Evolutionary conservation across 306 rosid species (phyloP).

Genomic region (Macrotyloma uniflorum): DNA sequence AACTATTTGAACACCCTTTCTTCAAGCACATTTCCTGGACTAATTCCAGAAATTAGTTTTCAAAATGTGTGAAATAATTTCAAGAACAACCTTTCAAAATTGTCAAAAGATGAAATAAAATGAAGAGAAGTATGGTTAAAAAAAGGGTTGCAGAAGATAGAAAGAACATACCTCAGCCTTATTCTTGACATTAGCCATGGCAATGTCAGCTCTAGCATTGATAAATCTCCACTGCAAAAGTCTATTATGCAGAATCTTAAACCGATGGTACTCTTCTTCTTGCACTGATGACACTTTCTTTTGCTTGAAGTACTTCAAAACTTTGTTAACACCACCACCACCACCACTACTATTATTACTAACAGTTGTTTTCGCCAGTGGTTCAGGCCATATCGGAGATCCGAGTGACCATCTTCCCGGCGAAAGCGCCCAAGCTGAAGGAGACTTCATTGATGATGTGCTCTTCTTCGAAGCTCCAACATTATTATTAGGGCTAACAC

Average conservation of each 20-base stretch:
- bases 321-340: constrained; percentile 47
- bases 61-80: too few species aligned
- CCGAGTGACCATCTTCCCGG: constrained; percentile 59
- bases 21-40: too few species aligned
- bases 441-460: constrained; percentile 17
- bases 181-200: constrained; percentile 41
- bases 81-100: too few species aligned
- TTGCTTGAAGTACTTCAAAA: constrained; percentile 67
- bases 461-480: constrained; percentile 41
- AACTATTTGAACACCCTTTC: too few species aligned
- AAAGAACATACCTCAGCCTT: constrained; percentile 49
- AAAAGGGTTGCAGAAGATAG: too few species aligned
- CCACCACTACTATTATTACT: neutral
- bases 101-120: too few species aligned
- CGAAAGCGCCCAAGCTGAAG: constrained; percentile 87
- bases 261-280: constrained; percentile 63
- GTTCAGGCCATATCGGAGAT: constrained; percentile 11
- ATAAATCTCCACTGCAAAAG: constrained; percentile 73
- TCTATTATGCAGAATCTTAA: constrained; percentile 60
- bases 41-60: too few species aligned
- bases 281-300: constrained; percentile 52
- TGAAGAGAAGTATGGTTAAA: too few species aligned
- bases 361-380: neutral
- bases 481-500: constrained; percentile 36
- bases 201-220: constrained; percentile 59